A percentile compares a stretch with the other conserved stretches of the same genome.
Conservation (phyloP, 805 yeast species). For the Starmera caribaea region DNA sequence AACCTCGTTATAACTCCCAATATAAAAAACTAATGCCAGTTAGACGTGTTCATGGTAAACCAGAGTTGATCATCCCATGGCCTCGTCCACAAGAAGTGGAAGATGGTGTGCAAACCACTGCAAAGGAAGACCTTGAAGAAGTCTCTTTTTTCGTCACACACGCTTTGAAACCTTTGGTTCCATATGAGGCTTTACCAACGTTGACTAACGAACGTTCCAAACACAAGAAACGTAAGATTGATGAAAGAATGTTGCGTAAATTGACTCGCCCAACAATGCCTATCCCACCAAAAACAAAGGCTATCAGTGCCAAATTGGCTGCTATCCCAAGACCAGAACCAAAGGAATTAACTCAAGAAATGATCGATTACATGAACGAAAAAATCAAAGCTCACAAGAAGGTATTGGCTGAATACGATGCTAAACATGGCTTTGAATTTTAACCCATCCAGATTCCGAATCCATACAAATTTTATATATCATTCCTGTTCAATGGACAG, state of each 20-base stretch:
- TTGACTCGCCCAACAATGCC: constrained; percentile 73
- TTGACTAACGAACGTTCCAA: constrained; percentile 73
- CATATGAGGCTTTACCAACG: constrained; percentile 52
- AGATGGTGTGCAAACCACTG: constrained; percentile 52
- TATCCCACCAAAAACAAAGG: constrained; percentile 49
- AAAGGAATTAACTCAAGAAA: too few relatives aligned
- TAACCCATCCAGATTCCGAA: too few relatives aligned
- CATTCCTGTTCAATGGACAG: too few relatives aligned
- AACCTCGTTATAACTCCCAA: constrained; percentile 63
- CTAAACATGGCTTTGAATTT: too few relatives aligned
- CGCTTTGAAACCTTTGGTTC: constrained; percentile 58
- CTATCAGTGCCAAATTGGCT: constrained; percentile 30
- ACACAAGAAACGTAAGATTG: constrained; percentile 52
- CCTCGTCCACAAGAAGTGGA: constrained; percentile 57
- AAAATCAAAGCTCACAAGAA: too few relatives aligned
- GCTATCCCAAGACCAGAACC: too few relatives aligned
- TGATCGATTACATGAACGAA: too few relatives aligned
- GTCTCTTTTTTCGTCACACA: constrained; percentile 70
- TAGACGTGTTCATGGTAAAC: constrained; percentile 65
- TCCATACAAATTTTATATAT: too few relatives aligned
- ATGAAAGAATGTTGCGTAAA: constrained; percentile 51
- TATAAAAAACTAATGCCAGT: constrained; percentile 67
- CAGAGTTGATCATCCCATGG: constrained; percentile 76
- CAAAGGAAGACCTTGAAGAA: constrained; percentile 46
- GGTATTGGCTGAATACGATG: too few relatives aligned